Evolutionary conservation across 139 green algal species (phyloP), one percentile per base, ranked within the genome.

Genomic region (Choricystis sp.): DNA sequence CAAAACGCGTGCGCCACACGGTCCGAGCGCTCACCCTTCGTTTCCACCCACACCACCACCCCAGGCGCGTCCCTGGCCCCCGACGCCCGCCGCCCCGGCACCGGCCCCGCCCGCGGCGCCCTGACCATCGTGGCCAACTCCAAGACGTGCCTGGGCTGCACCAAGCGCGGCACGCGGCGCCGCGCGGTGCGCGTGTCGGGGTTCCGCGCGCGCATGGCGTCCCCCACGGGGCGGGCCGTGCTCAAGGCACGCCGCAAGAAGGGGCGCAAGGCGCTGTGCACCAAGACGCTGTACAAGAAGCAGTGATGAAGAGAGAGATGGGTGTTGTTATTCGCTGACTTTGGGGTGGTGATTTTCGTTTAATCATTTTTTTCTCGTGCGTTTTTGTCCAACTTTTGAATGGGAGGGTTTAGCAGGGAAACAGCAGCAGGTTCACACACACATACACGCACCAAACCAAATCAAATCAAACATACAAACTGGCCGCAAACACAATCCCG

Each of bases 401-500:
- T n/a, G n/a, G n/a, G n/a, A n/a, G n/a, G n/a, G n/a, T n/a, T n/a
- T n/a, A n/a, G n/a, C n/a, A n/a, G n/a, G n/a, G n/a, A n/a, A n/a
- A n/a, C n/a, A n/a, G n/a, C n/a, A n/a, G n/a, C n/a, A n/a, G n/a
- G n/a, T n/a, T n/a, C n/a, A n/a, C n/a, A n/a, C n/a, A n/a, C n/a
- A n/a, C n/a, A n/a, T n/a, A n/a, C n/a, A n/a, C n/a, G n/a, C n/a
- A n/a, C n/a, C n/a, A n/a, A n/a, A n/a, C n/a, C n/a, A n/a, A n/a
- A n/a, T n/a, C n/a, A n/a, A n/a, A n/a, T n/a, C n/a, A 85, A 2
- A 86, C 66, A 58, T 82, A 86, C 29, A 86, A 66, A 0, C 71
- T 81, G 14, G 78, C 76, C 20, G 80, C 78, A 73, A 86, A 86
- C 0, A 86, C 66, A 25, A 86, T 79, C 56, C 80, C 80, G 2